A percentile compares a stretch with the other conserved stretches of the same genome.
These are phyloP conservation scores for Leishmania arabica DNA, from an alignment of 208 protist species.

Conservation along the genomic window DNA sequence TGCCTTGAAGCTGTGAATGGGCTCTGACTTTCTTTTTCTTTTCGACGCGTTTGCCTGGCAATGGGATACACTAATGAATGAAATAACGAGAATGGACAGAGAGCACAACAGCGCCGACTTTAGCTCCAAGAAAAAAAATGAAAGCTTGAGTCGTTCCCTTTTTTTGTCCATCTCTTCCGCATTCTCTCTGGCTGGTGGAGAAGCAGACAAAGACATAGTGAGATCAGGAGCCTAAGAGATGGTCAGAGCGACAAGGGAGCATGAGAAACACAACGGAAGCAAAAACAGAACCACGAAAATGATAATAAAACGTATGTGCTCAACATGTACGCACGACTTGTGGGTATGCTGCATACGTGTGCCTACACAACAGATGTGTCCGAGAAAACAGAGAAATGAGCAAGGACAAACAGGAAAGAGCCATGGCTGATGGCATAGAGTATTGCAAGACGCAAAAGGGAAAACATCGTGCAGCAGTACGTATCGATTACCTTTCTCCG, in stretches of 20 bases:
- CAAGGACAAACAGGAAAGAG: background rate
- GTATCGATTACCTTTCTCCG: background rate
- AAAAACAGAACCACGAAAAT: background rate
- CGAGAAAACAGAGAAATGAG: background rate
- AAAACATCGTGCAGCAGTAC: background rate
- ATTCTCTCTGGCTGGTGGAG: background rate
- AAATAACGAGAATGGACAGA: background rate
- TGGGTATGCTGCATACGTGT: background rate
- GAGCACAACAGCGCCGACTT: background rate
- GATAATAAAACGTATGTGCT: background rate
- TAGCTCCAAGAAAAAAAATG: background rate
- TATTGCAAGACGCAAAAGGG: background rate
- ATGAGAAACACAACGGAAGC: background rate
- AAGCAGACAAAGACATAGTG: background rate
- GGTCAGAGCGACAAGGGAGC: background rate
- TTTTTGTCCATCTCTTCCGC: background rate
- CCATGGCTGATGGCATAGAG: background rate
- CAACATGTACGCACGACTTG: background rate
- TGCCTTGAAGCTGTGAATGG: background rate
- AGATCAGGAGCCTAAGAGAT: background rate
- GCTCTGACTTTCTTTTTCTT: background rate
- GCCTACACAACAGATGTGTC: background rate
- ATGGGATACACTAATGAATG: background rate
- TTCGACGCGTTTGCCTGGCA: background rate
- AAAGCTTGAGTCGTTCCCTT: background rate